Evolutionary conservation across 768 basidiomycete genomes (phyloP), one percentile per base, ranked within the genome.

Genomic region (Lyophyllum semitale): DNA sequence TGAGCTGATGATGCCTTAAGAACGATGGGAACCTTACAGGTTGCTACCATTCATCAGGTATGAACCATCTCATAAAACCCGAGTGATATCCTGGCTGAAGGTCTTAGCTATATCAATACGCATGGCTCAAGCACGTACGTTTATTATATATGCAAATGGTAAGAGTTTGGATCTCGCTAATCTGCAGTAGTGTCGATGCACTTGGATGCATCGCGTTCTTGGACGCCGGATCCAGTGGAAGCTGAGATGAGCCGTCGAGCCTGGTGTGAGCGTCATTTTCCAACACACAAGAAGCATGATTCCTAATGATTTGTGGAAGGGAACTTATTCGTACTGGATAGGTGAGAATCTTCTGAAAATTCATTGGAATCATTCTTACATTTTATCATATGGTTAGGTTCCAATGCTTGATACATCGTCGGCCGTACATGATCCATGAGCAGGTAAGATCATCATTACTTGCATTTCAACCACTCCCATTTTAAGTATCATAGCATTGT

Each of bases 241-340:
- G 54, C 40, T 41, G 50, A 55, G 22, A 48, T 56, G 8, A n/a
- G 46, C 13, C 35, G 54, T 22, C 51, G 35, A 20, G 26, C 51
- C 17, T 59, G 58, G 58, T 59, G 58, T 59, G 47, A 22, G 58
- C n/a, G 3, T n/a, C 8, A 25, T 35, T 15, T 7, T 26, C 25
- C 2, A n/a, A n/a, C n/a, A n/a, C n/a, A 4, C 23, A 5, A 8
- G 11, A 29, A 20, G 13, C 25, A 17, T n/a, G 3, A 13, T 43
- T 56, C 13, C 27, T 47, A 45, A 50, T 22, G 13, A 41, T 9
- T 26, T 33, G 23, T 48, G 17, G 13, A 27, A 61, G 60, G 60
- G 63, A 57, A 45, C 20, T 40, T 64, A 8, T 64, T 61, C 48
- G 53, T 52, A 8, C 40, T 59, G 15, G 60, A 64, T 46, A 49